These are phyloP conservation scores for Schizosaccharomyces cryophilus DNA, from an alignment of 805 yeast genomes.

Conservation along the genomic window DNA sequence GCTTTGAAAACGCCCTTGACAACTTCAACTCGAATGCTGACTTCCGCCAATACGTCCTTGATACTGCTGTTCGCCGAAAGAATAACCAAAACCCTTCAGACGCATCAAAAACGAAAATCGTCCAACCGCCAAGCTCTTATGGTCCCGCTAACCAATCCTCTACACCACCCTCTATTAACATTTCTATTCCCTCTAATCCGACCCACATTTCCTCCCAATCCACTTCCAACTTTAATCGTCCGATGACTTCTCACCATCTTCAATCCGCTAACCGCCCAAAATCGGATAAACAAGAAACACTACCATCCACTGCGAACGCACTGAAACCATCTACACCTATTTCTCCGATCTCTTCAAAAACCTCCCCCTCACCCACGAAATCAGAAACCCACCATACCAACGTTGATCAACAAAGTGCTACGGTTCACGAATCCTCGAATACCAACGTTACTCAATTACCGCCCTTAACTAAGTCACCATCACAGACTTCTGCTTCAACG, in stretches of 20 bases:
- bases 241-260: no score
- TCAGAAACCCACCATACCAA: no score
- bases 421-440: no score
- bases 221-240: background rate
- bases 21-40: background rate
- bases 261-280: no score
- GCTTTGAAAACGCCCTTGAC: background rate
- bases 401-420: no score
- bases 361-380: no score
- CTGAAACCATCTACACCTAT: no score
- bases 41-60: background rate
- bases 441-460: background rate
- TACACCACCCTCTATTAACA: background rate
- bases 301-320: no score
- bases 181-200: background rate
- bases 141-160: background rate
- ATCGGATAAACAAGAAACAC: no score
- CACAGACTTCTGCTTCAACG: background rate
- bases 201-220: background rate
- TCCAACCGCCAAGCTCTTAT: background rate
- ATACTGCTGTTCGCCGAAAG: background rate
- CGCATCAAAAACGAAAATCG: background rate
- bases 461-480: background rate
- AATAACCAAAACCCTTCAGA: background rate
- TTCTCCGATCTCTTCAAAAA: no score